Percentiles rank a stretch among this genome's conserved stretches.
phyloP scores from a whole-genome alignment of 2,329 filamentous ascomycete species.

The Ophiostoma angusticollis region DNA sequence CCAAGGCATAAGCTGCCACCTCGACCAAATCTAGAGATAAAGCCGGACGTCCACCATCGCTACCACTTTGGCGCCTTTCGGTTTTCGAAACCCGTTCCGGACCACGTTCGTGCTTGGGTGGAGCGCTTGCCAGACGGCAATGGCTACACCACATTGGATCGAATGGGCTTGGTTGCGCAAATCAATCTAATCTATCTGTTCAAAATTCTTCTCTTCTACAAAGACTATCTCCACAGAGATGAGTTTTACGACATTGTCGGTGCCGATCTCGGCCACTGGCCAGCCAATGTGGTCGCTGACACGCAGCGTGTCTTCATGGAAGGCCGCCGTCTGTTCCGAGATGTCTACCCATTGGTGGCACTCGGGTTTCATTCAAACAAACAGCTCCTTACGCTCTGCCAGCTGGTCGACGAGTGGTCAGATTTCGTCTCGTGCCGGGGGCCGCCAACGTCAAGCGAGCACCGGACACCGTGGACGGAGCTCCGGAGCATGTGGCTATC shows the following conservation, averaged over 20 bases:
- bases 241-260: background rate
- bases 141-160: too few species aligned
- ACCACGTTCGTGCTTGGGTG: too few species aligned
- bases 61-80: too few species aligned
- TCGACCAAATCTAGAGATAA: too few species aligned
- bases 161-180: background rate
- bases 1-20: too few species aligned
- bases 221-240: background rate
- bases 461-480: background rate
- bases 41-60: too few species aligned
- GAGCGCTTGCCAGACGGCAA: too few species aligned
- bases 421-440: background rate
- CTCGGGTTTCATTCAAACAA: too few species aligned
- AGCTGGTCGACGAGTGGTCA: background rate
- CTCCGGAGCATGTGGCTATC: background rate
- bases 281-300: background rate
- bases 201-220: background rate
- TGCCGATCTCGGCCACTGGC: constrained; percentile 2
- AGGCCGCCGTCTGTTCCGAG: background rate
- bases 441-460: background rate
- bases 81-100: too few species aligned
- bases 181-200: constrained; percentile 1
- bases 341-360: too few species aligned
- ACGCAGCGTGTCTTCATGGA: background rate
- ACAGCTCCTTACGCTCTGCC: background rate